Conservation (phyloP, 2,329 filamentous ascomycete genomes). For the Diaporthe velutina region DNA sequence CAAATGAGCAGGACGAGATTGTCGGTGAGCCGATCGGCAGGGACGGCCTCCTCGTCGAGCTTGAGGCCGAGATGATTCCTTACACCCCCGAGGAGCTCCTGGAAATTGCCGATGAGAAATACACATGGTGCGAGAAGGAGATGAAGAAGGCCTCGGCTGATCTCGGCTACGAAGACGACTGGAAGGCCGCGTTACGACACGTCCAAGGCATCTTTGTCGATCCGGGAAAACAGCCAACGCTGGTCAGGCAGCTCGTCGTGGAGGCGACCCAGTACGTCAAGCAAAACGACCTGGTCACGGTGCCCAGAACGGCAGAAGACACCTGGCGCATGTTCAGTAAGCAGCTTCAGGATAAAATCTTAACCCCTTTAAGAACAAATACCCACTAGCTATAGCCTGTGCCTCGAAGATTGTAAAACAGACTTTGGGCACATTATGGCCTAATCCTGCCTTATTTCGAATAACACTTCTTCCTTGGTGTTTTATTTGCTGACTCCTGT, state of each 20-base stretch:
- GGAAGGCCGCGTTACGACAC: conserved; percentile 66
- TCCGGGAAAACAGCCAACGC: conserved; percentile 64
- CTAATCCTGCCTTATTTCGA: too few relatives aligned
- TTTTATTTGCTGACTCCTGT: too few relatives aligned
- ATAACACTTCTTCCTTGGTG: too few relatives aligned
- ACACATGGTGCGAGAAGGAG: conserved; percentile 67
- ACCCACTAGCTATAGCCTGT: too few relatives aligned
- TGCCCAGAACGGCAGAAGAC: conserved; percentile 65
- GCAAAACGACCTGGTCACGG: conserved; percentile 66
- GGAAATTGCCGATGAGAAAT: conserved; percentile 62
- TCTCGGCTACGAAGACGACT: conserved; percentile 62
- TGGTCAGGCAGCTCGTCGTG: conserved; percentile 63
- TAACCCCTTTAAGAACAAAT: too few relatives aligned
- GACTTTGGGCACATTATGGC: too few relatives aligned
- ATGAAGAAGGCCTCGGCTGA: conserved; percentile 64
- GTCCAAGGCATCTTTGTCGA: conserved; percentile 68
- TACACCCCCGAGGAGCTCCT: conserved; percentile 70
- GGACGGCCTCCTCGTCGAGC: conserved; percentile 62
- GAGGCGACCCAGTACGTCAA: conserved; percentile 67
- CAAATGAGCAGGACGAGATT: conserved; percentile 61
- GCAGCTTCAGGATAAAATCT: too few relatives aligned
- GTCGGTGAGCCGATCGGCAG: conserved; percentile 69
- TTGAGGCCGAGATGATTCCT: conserved; percentile 69
- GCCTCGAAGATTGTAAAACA: too few relatives aligned
- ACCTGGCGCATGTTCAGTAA: conserved; percentile 68